Evolutionary conservation across 2,329 filamentous ascomycete genomes (phyloP).

Genomic region (Bipolaris oryzae): DNA sequence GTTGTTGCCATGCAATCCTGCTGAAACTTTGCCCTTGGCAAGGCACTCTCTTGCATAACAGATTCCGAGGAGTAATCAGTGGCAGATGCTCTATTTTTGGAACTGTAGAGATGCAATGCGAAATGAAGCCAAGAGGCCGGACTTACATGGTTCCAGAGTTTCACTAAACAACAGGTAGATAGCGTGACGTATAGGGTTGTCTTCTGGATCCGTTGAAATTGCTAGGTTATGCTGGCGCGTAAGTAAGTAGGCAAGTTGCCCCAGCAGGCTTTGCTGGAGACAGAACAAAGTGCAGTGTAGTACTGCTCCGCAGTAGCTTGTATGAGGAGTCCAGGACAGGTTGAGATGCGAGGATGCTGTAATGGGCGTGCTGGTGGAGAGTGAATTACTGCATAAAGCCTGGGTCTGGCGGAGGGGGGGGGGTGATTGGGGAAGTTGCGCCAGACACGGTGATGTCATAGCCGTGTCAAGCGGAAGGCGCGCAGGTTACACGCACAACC

Average conservation of each 20-base stretch:
- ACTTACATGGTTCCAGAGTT: slow-evolving; percentile 42
- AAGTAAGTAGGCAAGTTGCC: slow-evolving; percentile 17
- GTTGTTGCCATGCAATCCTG: not conserved
- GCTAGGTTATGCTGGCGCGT: slow-evolving; percentile 3
- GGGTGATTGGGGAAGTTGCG: slow-evolving; percentile 22
- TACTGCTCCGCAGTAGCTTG: slow-evolving; percentile 15
- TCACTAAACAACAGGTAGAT: slow-evolving; percentile 8
- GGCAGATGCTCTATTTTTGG: not conserved
- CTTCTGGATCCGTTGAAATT: slow-evolving; percentile 32
- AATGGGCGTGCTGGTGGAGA: slow-evolving; percentile 20
- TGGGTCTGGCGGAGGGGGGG: slow-evolving; percentile 23
- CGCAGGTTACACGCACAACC: slow-evolving; percentile 7
- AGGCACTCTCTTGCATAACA: not conserved
- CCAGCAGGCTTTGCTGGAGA: not conserved
- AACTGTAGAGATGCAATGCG: not conserved
- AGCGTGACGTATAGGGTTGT: slow-evolving; percentile 20
- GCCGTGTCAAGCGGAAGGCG: slow-evolving; percentile 20
- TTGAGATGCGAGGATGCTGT: not conserved
- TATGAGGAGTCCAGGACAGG: not conserved
- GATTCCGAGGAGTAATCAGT: not conserved
- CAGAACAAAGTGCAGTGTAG: not conserved
- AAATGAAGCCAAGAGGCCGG: slow-evolving; percentile 22
- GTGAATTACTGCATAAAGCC: slow-evolving; percentile 26
- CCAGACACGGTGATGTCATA: slow-evolving; percentile 32
- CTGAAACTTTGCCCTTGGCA: not conserved